Evolutionary conservation across 805 yeast species (phyloP).

Genomic region (Barnettozyma wickerhamii): DNA sequence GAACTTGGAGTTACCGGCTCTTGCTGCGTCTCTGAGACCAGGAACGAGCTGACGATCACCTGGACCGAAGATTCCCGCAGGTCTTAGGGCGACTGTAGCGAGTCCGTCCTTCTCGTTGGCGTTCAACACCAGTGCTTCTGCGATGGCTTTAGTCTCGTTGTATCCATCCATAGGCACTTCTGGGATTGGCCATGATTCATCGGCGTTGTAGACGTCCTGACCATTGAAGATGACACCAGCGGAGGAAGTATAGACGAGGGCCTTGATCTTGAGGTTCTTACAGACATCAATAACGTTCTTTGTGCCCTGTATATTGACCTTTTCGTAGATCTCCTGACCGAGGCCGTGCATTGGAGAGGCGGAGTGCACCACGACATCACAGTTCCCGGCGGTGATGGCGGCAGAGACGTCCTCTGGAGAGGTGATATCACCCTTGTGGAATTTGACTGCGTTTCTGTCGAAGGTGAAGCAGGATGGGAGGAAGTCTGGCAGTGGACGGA

Average conservation of each 20-base stretch:
- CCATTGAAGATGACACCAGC: slow-evolving; percentile 98
- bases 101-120: slow-evolving; percentile 60
- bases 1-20: slow-evolving; percentile 80
- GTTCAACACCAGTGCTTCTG: slow-evolving; percentile 74
- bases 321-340: slow-evolving; percentile 74
- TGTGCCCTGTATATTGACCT: slow-evolving; percentile 91
- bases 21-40: slow-evolving; percentile 78
- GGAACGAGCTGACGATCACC: slow-evolving; percentile 98
- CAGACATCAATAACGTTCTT: slow-evolving; percentile 65
- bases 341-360: slow-evolving; percentile 96
- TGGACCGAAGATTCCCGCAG: slow-evolving; percentile 98
- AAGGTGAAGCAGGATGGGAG: slow-evolving; percentile 74
- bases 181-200: slow-evolving; percentile 93
- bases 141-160: slow-evolving; percentile 90
- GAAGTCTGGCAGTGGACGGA: slow-evolving; percentile 78
- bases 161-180: slow-evolving; percentile 92
- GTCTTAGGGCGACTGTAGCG: slow-evolving; percentile 82
- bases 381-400: slow-evolving; percentile 56
- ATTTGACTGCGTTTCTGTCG: slow-evolving; percentile 49
- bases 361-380: slow-evolving; percentile 84
- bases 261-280: slow-evolving; percentile 43
- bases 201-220: slow-evolving; percentile 85
- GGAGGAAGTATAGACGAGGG: slow-evolving; percentile 90
- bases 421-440: slow-evolving; percentile 83
- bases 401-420: slow-evolving; percentile 58